Percentiles rank a stretch among this genome's conserved stretches.
Conservation (phyloP, 345 rosid species). For the Hibiscus trionum region DNA sequence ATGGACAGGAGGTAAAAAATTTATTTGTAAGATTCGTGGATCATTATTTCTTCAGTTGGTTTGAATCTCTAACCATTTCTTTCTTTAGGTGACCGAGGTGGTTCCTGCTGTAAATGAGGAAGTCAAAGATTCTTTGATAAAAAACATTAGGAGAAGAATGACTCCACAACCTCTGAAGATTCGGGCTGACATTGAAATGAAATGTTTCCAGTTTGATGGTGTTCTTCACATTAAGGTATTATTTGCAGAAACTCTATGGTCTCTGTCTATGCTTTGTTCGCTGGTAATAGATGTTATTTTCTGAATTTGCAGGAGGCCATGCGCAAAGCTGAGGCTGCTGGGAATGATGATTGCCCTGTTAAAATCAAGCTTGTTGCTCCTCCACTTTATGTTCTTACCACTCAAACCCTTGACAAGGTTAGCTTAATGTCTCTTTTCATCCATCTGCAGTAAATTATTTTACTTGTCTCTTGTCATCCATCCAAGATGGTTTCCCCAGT, state of each 20-base stretch:
- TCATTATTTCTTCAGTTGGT: neutral
- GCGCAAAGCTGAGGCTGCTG: conserved; percentile 92
- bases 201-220: conserved; percentile 95
- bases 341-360: conserved; percentile 84
- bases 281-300: neutral
- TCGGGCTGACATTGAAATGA: conserved; percentile 89
- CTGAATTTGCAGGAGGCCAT: conserved; percentile 68
- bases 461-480: no score
- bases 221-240: conserved; percentile 89
- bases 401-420: conserved; percentile 97
- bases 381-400: conserved; percentile 92
- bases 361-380: conserved; percentile 93
- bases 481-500: no score
- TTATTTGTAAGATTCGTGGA: neutral
- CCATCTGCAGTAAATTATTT: no score
- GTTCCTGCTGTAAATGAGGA: conserved; percentile 81
- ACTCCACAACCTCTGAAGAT: conserved; percentile 94
- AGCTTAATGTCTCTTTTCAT: conserved; percentile 8
- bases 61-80: conserved; percentile 7
- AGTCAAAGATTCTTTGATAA: conserved; percentile 75
- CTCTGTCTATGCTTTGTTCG: neutral
- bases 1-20: conserved; percentile 73
- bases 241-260: neutral
- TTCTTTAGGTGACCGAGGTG: conserved; percentile 21
- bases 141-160: conserved; percentile 23